Percentiles rank a stretch among this genome's conserved stretches.
phyloP scores from a whole-genome alignment of 116 monocot genomes.

The Posidonia oceanica region DNA sequence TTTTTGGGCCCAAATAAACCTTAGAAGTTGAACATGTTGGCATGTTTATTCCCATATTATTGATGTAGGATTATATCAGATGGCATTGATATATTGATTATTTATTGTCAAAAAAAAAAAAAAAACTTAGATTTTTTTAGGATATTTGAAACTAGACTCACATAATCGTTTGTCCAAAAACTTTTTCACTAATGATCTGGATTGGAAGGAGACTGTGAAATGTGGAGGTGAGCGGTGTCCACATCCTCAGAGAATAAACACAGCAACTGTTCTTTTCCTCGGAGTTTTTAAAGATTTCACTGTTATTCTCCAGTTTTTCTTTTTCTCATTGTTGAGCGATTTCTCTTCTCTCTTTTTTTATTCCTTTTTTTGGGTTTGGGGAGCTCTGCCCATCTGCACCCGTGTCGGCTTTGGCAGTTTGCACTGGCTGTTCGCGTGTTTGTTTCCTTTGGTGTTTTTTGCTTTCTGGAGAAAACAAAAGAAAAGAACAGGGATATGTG shows the following conservation, averaged over 20 bases:
- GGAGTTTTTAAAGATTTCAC: neutral
- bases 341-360: neutral
- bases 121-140: too few relatives aligned
- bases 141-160: too few relatives aligned
- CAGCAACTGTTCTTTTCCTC: neutral
- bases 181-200: too few relatives aligned
- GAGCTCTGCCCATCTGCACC: constrained; percentile 14
- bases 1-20: too few relatives aligned
- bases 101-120: too few relatives aligned
- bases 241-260: neutral
- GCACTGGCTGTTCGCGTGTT: constrained; percentile 28
- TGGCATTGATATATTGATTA: too few relatives aligned
- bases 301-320: neutral
- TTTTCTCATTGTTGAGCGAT: neutral
- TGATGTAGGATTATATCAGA: too few relatives aligned
- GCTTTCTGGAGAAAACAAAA: neutral
- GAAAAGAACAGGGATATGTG: neutral
- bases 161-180: too few relatives aligned
- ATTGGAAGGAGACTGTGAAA: too few relatives aligned
- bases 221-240: neutral
- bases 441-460: constrained; percentile 8
- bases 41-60: too few relatives aligned
- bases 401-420: constrained; percentile 45
- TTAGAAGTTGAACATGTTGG: too few relatives aligned
- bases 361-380: neutral